Base-by-base conservation (phyloP, 331 rosid species). In the Telfairia occidentalis region DNA sequence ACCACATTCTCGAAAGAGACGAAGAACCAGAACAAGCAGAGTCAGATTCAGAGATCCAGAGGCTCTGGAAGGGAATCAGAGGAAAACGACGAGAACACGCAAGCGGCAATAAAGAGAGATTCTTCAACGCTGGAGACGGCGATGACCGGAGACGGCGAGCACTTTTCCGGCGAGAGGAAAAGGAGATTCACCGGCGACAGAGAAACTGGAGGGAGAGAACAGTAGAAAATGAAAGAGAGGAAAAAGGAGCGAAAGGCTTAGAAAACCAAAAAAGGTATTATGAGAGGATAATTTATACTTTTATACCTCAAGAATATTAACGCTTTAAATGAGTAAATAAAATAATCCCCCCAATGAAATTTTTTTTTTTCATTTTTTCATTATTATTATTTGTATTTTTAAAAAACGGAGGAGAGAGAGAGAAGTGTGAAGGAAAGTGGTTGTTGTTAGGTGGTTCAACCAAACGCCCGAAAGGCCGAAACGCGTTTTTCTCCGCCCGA, bases 401-500 rank as follows among this genome's bases (percentile, higher is more conserved):
- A n/a, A n/a, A n/a, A n/a, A n/a, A n/a, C n/a, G n/a, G 57, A n/a
- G 2, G 57, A 1, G 58, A 28, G 46, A 48, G 45, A 19, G 19
- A 71, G 76, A 49, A 49, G 76, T 79, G 84, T 77, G 83, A 82
- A 79, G 74, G 70, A 57, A 71, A 75, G 92, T 72, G 90, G 96
- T 85, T 78, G 97, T 90, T 87, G 97, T 89, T 89, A 84, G 97
- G 93, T 90, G 77, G 96, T 89, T 92, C 97, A 89, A 92, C 98
- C 88, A 89, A 89, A 86, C 85, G 84, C 85, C 90, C 92, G 85
- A 48, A 71, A 70, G 30, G 88, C 97, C 90, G 83, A 90, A 84
- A 86, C 98, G 93, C 89, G 92, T 79, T 81, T 78, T 79, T 74
- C 50, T 49, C 29, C 18, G 26, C 21, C 54, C 29, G 78, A 80